These are phyloP conservation scores for Coemansia sp. DNA, from an alignment of 192 early-diverging fungal species.

Conservation along the genomic window DNA sequence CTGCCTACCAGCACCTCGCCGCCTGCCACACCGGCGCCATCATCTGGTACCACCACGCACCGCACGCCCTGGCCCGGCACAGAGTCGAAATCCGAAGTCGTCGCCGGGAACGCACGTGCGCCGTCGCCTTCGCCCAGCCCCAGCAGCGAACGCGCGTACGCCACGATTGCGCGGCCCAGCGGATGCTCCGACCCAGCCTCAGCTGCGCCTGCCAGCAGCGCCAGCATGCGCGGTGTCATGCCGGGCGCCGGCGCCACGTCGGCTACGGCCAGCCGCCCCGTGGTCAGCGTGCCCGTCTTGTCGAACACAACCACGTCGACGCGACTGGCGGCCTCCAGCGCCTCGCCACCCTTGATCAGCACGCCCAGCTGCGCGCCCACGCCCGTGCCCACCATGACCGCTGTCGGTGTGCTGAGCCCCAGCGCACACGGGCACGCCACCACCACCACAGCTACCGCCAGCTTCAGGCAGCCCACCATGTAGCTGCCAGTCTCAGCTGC, in stretches of 20 bases:
- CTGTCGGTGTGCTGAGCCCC: slow-evolving; percentile 94
- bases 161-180: slow-evolving; percentile 72
- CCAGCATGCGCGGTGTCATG: slow-evolving; percentile 55
- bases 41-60: slow-evolving; percentile 55
- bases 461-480: slow-evolving; percentile 77
- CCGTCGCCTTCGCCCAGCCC: slow-evolving; percentile 17
- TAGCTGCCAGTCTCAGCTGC: slow-evolving; percentile 58
- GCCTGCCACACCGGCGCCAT: slow-evolving; percentile 12
- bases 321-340: slow-evolving; percentile 76
- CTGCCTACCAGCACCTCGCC: slow-evolving; percentile 72
- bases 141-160: slow-evolving; percentile 56
- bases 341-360: slow-evolving; percentile 91
- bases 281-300: slow-evolving; percentile 96
- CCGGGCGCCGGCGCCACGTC: slow-evolving; percentile 31
- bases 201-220: slow-evolving; percentile 68
- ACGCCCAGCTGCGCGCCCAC: slow-evolving; percentile 94
- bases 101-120: slow-evolving; percentile 37
- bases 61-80: slow-evolving; percentile 68
- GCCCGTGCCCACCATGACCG: slow-evolving; percentile 98
- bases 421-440: slow-evolving; percentile 97
- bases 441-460: slow-evolving; percentile 93
- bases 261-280: slow-evolving; percentile 66
- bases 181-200: slow-evolving; percentile 89
- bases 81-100: slow-evolving; percentile 61
- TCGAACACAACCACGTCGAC: slow-evolving; percentile 92